A percentile compares a stretch with the other conserved stretches of the same genome.
Evolutionary conservation across 805 yeast species (phyloP).

Genomic region (Maudiozyma bulderi): DNA sequence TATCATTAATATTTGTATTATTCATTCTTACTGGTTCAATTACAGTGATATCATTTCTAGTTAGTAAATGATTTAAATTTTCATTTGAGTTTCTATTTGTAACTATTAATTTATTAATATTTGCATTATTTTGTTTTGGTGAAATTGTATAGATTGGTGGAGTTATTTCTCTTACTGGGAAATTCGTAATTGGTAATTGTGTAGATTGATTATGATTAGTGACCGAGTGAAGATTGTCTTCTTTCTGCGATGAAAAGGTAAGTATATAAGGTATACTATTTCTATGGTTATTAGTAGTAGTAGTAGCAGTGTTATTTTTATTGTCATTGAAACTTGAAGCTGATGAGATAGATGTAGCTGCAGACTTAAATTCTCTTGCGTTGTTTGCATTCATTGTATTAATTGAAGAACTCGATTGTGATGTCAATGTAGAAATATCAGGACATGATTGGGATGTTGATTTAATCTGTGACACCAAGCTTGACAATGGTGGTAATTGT

Average conservation of each 20-base stretch:
- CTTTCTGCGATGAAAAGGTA: not conserved
- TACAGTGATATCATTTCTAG: not conserved
- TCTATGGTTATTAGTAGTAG: not conserved
- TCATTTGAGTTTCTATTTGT: not conserved
- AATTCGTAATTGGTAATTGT: not conserved
- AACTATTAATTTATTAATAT: not conserved
- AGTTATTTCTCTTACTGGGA: not conserved
- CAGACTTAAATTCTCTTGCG: not conserved
- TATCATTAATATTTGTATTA: too few species aligned
- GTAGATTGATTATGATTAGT: not conserved
- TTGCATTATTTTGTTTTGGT: not conserved
- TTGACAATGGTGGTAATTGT: not conserved
- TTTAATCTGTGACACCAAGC: not conserved
- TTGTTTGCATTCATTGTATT: not conserved
- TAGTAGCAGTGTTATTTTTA: not conserved
- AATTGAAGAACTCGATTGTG: not conserved
- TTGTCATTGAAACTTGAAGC: not conserved
- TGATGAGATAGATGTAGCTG: not conserved
- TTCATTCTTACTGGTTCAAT: not conserved
- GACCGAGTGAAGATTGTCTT: not conserved
- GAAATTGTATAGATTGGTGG: not conserved
- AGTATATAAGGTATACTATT: not conserved
- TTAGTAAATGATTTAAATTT: not conserved
- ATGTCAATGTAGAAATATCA: not conserved
- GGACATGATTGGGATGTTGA: not conserved